Evolutionary conservation across 2,329 filamentous ascomycete species (phyloP), one percentile per base, ranked within the genome.

Genomic region (Onygenales sp.): DNA sequence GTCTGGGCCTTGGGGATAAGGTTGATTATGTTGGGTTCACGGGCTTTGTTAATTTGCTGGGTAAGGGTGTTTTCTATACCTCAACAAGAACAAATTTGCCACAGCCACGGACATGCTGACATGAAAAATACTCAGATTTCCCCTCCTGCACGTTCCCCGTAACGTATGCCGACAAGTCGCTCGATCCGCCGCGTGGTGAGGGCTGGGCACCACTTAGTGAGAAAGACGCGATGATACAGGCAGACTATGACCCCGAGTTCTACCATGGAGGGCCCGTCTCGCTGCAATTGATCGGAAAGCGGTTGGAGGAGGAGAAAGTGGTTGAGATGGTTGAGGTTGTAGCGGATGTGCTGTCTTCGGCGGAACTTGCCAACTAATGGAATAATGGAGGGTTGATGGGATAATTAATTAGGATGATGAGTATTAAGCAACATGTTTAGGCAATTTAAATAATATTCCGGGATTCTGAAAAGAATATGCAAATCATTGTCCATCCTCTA

Each of bases 241-340:
- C 52, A 2, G 63, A 65, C 33, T 66, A 61, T 51, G 56, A 57
- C 27, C 56, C 63, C 2, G 62, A 64, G 8, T 64, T 67, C 54
- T 65, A 66, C 52, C 58, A 66, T 33, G 61, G 64, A 21, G 62
- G 62, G 2, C 64, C 64, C 5, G 64, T 65, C 11, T 60, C 61
- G 5, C 51, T 66, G 54, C 64, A 66, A 49, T 52, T 65, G 31
- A 55, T 63, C 3, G 62, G 63, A 7, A 56, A 55, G 36, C 51
- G 64, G 17, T 55, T 65, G 8, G 64, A 67, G 54, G 63, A 66
- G 44, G 63, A 63, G 57, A 65, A 67, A 44, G 62, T 65, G 6
- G 45, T 73, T 42, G 69, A 72, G 51, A 67, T 71, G 65, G 64
- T 64, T 11, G 65, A 65, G 17, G 61, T 70, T 17, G 64, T 72